These are phyloP conservation scores for Penicillium goetzii DNA, from an alignment of 495 filamentous ascomycete species.

Conservation along the genomic window DNA sequence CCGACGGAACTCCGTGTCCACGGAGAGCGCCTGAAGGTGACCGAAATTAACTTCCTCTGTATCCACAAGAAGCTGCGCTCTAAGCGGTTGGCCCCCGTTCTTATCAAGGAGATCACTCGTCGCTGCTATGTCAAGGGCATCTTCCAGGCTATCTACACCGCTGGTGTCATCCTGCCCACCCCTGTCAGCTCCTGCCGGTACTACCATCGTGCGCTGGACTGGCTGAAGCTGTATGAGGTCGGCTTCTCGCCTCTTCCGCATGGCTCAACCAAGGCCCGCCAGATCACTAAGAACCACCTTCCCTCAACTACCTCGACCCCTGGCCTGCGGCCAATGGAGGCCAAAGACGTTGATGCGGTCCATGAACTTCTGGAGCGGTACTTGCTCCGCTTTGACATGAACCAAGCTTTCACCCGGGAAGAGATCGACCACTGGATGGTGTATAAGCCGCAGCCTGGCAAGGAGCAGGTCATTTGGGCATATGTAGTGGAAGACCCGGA, in stretches of 20 bases:
- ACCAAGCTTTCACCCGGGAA: conserved; percentile 75
- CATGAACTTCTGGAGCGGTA: conserved; percentile 76
- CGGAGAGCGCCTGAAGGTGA: conserved; percentile 70
- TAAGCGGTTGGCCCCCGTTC: conserved; percentile 86
- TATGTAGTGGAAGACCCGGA: conserved; percentile 84
- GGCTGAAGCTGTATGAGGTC: conserved; percentile 92
- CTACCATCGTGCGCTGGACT: conserved; percentile 90
- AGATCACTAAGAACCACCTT: conserved; percentile 78
- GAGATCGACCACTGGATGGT: conserved; percentile 90
- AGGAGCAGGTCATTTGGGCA: conserved; percentile 85
- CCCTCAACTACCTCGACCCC: conserved; percentile 68
- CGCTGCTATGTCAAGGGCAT: conserved; percentile 80
- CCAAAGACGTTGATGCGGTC: conserved; percentile 80
- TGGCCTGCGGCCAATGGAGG: conserved; percentile 78
- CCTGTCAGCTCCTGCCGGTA: conserved; percentile 92
- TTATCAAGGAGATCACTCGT: conserved; percentile 97
- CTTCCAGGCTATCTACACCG: conserved; percentile 95
- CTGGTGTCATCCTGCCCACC: conserved; percentile 83
- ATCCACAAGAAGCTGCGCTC: conserved; percentile 96
- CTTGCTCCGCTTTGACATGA: conserved; percentile 76
- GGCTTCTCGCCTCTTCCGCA: conserved; percentile 84
- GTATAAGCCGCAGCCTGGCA: conserved; percentile 57
- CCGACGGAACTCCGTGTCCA: conserved; percentile 82
- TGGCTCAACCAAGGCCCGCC: conserved; percentile 78
- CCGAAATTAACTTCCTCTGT: conserved; percentile 97